Evolutionary conservation across 2,329 filamentous ascomycete genomes (phyloP).

Genomic region (Tympanopsis confertula): DNA sequence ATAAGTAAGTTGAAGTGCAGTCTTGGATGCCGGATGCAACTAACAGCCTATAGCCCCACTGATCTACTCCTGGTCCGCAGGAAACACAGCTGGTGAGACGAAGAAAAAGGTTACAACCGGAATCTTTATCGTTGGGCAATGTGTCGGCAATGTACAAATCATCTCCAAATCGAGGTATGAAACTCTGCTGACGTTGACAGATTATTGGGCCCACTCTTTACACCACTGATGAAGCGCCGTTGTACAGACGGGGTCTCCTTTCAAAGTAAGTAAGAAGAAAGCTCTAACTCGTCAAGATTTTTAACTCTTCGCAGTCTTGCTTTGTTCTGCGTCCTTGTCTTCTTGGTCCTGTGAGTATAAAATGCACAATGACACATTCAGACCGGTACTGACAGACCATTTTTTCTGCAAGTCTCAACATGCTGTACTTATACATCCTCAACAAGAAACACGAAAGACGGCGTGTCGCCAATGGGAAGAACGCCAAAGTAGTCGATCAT

Average conservation of each 20-base stretch:
- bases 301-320: constrained; percentile 19
- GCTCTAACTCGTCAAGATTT: background rate
- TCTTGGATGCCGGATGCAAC: constrained; percentile 3
- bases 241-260: constrained; percentile 43
- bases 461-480: constrained; percentile 47
- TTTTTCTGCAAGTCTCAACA: constrained; percentile 14
- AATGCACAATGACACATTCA: background rate
- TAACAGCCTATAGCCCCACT: constrained; percentile 34
- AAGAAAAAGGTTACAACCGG: constrained; percentile 58
- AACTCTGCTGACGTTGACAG: constrained; percentile 7
- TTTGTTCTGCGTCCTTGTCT: constrained; percentile 46
- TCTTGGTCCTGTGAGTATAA: constrained; percentile 28
- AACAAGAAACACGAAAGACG: constrained; percentile 8
- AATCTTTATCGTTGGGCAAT: constrained; percentile 53
- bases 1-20: constrained; percentile 24
- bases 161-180: background rate
- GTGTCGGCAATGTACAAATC: constrained; percentile 42
- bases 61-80: constrained; percentile 48
- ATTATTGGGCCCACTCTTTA: constrained; percentile 56
- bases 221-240: constrained; percentile 44
- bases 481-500: constrained; percentile 40
- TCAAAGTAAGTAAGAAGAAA: constrained; percentile 30
- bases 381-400: background rate
- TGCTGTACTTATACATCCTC: constrained; percentile 17
- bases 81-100: constrained; percentile 57